phyloP scores from a whole-genome alignment of 2,329 filamentous ascomycete species.

The Clonostachys byssicola region DNA sequence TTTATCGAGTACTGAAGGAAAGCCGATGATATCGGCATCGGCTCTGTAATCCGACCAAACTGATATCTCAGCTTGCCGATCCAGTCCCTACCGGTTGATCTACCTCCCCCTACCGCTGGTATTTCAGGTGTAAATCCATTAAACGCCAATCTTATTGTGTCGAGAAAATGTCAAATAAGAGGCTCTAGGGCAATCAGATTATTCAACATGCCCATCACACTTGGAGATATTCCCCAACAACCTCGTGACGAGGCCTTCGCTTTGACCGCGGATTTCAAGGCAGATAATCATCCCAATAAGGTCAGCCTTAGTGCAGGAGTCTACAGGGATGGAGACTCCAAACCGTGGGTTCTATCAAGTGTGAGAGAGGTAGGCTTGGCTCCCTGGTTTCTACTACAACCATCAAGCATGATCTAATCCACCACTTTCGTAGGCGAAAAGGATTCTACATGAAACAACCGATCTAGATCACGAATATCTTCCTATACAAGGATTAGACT shows the following conservation, averaged over 20 bases:
- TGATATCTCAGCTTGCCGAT: too few species aligned
- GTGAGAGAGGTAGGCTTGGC: slow-evolving; percentile 69
- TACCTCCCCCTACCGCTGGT: too few species aligned
- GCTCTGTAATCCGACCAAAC: too few species aligned
- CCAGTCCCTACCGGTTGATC: too few species aligned
- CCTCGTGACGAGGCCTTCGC: slow-evolving; percentile 2
- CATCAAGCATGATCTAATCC: neutral
- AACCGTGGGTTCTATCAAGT: slow-evolving; percentile 87
- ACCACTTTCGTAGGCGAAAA: slow-evolving; percentile 63
- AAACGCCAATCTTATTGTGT: too few species aligned
- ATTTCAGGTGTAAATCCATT: too few species aligned
- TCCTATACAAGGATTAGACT: slow-evolving; percentile 75
- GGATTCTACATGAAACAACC: slow-evolving; percentile 74
- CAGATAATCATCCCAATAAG: slow-evolving; percentile 18
- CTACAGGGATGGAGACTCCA: slow-evolving; percentile 83
- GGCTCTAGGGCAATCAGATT: neutral
- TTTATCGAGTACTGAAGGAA: too few species aligned
- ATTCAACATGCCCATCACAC: neutral
- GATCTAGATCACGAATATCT: slow-evolving; percentile 90
- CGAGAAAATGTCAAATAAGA: too few species aligned
- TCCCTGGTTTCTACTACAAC: too few species aligned
- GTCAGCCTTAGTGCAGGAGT: slow-evolving; percentile 54
- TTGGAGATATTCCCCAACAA: neutral
- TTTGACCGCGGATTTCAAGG: slow-evolving; percentile 6
- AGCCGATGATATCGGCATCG: too few species aligned